Base-by-base conservation (phyloP, 1,284 basidiomycete species). In the Apiotrichum sp. region DNA sequence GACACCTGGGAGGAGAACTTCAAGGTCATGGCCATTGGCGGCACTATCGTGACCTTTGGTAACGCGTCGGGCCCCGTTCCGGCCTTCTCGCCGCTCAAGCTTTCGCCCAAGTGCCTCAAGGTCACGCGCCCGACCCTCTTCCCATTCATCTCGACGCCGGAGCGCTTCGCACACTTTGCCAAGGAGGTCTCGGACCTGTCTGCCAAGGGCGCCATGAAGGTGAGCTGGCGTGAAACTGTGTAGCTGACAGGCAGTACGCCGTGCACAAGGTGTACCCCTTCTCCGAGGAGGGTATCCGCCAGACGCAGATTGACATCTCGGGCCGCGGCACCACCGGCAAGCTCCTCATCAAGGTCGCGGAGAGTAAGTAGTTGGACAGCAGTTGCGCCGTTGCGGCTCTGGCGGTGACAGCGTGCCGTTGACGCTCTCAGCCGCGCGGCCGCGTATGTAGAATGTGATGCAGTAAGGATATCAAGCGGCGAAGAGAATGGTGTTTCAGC, bases 1-100 rank as follows among this genome's bases (percentile, higher is more conserved):
- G 88, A 90, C 71, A 93, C 90, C 80, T 93, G 89, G 74, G 86
- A 91, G 62, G 81, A 82, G 63, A 82, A 93, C 77, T 91, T 95
- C 74, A 82, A 86, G 68, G 79, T 93, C 69, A 80, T 89, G 57
- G 82, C 83, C 62, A 80, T 88, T 42, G 91, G 90, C 68, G 90
- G 66, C 6, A 79, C 78, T 3, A 74, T 98, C 40, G 86, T 93
- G n/a, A 86, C 85, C 8, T 85, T 93, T 52, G 95, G 95, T 0
- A 97, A 96, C 70, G 89, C 93, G 0, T 93, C 56, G 50, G 67
- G 70, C 41, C 58, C 70, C 16, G 62, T 66, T 4, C 66, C 75
- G 9, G 65, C 88, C 0, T 85, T 95, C 67, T 74, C 86, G 2
- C 82, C 86, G 0, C 78, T 91, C 57, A 87, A 85, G 67, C 82